Conservation (phyloP, 768 basidiomycete species). For the Suillus plorans region DNA sequence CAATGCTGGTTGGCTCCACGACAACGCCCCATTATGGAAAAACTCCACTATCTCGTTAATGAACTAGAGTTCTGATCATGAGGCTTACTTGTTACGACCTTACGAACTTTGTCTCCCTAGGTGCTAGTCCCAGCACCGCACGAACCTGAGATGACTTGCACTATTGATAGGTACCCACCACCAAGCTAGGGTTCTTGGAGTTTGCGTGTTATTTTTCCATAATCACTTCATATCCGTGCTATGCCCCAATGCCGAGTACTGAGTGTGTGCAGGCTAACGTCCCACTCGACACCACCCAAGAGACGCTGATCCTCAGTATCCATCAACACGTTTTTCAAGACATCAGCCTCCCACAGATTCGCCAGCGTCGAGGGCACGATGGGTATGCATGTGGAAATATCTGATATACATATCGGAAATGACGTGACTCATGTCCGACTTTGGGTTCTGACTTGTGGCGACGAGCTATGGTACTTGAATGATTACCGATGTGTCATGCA, state of each 20-base stretch:
- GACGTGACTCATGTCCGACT: background rate
- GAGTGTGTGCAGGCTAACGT: background rate
- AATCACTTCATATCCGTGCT: background rate
- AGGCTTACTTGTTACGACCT: background rate
- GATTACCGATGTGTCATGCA: background rate
- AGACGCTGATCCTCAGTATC: background rate
- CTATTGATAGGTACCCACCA: background rate
- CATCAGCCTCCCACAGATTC: background rate
- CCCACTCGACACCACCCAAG: background rate
- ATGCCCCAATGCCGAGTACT: background rate
- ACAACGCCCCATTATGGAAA: background rate
- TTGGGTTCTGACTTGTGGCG: background rate
- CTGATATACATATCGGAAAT: background rate
- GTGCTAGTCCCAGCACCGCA: background rate
- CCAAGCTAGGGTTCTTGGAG: background rate
- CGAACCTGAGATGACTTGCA: background rate
- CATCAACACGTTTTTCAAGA: background rate
- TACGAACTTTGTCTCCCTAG: background rate
- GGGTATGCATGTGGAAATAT: background rate
- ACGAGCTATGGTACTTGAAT: background rate
- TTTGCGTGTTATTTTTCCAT: background rate
- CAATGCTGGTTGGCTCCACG: constrained; percentile 19
- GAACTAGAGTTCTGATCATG: background rate
- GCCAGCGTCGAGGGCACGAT: background rate
- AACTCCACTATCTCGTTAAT: background rate